phyloP scores from a whole-genome alignment of 2,329 filamentous ascomycete genomes.

The Aspergillus unguis region DNA sequence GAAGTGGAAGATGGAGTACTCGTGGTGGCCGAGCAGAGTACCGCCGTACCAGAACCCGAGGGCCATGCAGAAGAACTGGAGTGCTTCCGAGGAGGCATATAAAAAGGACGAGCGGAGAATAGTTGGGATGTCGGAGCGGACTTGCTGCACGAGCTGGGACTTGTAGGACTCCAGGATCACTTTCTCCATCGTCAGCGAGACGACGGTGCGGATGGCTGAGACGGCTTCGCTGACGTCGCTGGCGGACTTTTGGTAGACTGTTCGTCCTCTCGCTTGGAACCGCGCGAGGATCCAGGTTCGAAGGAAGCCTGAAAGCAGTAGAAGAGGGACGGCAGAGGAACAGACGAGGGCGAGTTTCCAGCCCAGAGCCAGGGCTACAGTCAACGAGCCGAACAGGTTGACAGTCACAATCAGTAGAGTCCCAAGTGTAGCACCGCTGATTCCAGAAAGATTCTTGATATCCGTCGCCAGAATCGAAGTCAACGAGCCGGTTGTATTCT shows the following conservation, averaged over 20 bases:
- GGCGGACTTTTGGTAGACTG: slow-evolving; percentile 48
- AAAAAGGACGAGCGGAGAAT: slow-evolving; percentile 26
- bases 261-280: slow-evolving; percentile 46
- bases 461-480: slow-evolving; percentile 78
- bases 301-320: slow-evolving; percentile 27
- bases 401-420: slow-evolving; percentile 73
- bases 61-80: slow-evolving; percentile 26
- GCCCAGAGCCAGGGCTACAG: slow-evolving; percentile 63
- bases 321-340: slow-evolving; percentile 45
- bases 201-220: slow-evolving; percentile 49
- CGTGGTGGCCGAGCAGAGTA: slow-evolving; percentile 51
- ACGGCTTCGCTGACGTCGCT: slow-evolving; percentile 51
- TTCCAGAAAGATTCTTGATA: slow-evolving; percentile 46
- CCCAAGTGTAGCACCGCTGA: slow-evolving; percentile 76
- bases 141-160: slow-evolving; percentile 22
- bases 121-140: slow-evolving; percentile 20
- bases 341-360: slow-evolving; percentile 77
- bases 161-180: slow-evolving; percentile 41
- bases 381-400: slow-evolving; percentile 68
- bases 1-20: slow-evolving; percentile 40
- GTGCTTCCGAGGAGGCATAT: slow-evolving; percentile 31
- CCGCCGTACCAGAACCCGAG: slow-evolving; percentile 66
- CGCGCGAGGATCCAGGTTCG: slow-evolving; percentile 50
- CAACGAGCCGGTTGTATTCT: slow-evolving; percentile 50
- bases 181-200: slow-evolving; percentile 48